Evolutionary conservation across 2,329 filamentous ascomycete genomes (phyloP), one percentile per base, ranked within the genome.

Genomic region (Lasiodiplodia hormozganensis): DNA sequence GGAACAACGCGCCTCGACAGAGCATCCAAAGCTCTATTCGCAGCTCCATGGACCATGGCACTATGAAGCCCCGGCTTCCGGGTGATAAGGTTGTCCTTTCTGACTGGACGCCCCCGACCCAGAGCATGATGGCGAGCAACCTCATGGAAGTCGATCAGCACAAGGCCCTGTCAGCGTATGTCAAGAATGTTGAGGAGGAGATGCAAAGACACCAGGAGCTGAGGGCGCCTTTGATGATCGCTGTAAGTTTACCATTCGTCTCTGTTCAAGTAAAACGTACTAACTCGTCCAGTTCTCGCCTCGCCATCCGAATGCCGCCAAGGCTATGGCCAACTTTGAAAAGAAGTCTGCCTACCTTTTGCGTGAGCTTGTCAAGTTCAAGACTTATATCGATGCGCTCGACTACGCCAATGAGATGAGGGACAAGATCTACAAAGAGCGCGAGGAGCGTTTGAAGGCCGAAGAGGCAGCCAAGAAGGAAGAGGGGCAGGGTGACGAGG

Each of bases 301-400:
- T 3, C 88, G 94, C 36, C 91, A 95, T 70, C 86, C 88, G 47
- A 98, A 98, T 75, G 88, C 90, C 18, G 84, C 84, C 70, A 94
- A 92, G 80, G 93, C 95, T 18, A 95, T 98, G 92, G 86, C 90
- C 23, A 99, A 99, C 80, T 99, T 96, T 95, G 94, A 99, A 83
- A 90, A 92, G 76, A 98, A 98, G 83, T 96, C 93, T 68, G 90
- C 92, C 36, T 97, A 98, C 77, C 83, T 99, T 51, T 85, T 98
- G 14, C 86, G 92, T 43, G 96, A 99, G 82, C 97, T 96, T 78
- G 94, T 98, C 79, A 98, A 98, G 80, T 98, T 97, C 82, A 86
- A 91, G 70, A 98, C 94, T 0, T 99, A 98, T 76, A 94, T 97
- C 73, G 96, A 98, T 78, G 90, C 89, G 40, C 82, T 99, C 62